Evolutionary conservation across 1,284 basidiomycete species (phyloP).

Genomic region (Ceratobasidium sp.): DNA sequence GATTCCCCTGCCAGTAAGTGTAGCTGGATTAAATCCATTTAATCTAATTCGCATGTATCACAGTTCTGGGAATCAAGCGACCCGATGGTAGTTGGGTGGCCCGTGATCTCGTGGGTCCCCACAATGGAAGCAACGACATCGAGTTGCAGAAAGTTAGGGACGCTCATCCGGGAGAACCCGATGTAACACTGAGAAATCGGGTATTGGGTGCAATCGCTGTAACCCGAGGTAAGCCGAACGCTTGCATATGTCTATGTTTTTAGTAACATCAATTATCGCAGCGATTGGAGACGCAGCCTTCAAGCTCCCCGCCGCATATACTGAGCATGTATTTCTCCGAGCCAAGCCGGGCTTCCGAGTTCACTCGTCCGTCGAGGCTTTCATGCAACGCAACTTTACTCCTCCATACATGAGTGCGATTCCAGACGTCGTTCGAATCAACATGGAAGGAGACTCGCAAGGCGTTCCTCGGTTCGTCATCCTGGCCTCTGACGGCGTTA

Average conservation of each 20-base stretch:
- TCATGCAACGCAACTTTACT: slow-evolving; percentile 61
- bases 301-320: slow-evolving; percentile 72
- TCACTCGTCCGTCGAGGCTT: slow-evolving; percentile 66
- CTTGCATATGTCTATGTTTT: slow-evolving; percentile 36
- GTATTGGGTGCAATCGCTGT: slow-evolving; percentile 74
- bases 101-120: slow-evolving; percentile 61
- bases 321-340: slow-evolving; percentile 69
- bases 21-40: slow-evolving; percentile 21
- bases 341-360: slow-evolving; percentile 67
- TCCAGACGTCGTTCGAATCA: slow-evolving; percentile 65
- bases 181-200: slow-evolving; percentile 64
- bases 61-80: slow-evolving; percentile 61
- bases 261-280: slow-evolving; percentile 45
- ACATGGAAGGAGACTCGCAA: slow-evolving; percentile 49
- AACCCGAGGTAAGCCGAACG: slow-evolving; percentile 61
- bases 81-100: slow-evolving; percentile 58
- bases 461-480: slow-evolving; percentile 58
- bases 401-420: slow-evolving; percentile 71
- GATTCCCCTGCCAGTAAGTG: slow-evolving; percentile 71
- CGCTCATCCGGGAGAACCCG: slow-evolving; percentile 70
- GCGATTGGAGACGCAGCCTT: slow-evolving; percentile 73
- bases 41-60: neutral
- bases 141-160: slow-evolving; percentile 63
- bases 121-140: slow-evolving; percentile 66
- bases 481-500: slow-evolving; percentile 64